Percentiles rank a stretch among this genome's conserved stretches.
Evolutionary conservation across 495 filamentous ascomycete species (phyloP).

Genomic region (Aspergillus incahuasiensis): DNA sequence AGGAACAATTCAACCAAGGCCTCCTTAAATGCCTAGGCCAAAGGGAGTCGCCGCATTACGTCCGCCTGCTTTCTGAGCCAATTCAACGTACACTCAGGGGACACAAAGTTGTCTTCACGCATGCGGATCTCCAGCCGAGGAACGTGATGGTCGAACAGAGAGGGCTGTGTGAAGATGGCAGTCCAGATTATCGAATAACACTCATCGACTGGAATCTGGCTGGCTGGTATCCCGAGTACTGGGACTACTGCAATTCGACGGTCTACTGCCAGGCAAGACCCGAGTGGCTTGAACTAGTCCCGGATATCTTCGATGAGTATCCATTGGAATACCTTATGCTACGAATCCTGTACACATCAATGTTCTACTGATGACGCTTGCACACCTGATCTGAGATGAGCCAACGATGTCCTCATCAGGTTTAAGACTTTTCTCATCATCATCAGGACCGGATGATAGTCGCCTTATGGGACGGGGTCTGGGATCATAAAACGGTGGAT

Average conservation of each 20-base stretch:
- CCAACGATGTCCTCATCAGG: no score
- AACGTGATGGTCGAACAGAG: constrained; percentile 26
- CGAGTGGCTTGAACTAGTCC: constrained; percentile 19
- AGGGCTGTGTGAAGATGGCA: constrained; percentile 15
- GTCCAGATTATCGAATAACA: constrained; percentile 22
- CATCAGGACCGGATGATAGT: no score
- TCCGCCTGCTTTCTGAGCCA: constrained; percentile 16
- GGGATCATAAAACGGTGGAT: no score
- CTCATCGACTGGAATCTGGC: constrained; percentile 48
- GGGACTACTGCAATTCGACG: constrained; percentile 41
- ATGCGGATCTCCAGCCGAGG: constrained; percentile 30
- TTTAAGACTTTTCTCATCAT: no score
- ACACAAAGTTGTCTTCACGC: constrained; percentile 24
- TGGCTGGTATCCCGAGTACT: constrained; percentile 46
- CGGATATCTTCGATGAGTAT: constrained; percentile 18
- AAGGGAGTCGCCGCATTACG: constrained; percentile 12
- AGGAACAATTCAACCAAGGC: constrained; percentile 10
- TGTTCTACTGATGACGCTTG: constrained; percentile 22
- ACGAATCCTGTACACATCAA: constrained; percentile 17
- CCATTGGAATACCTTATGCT: constrained; percentile 19
- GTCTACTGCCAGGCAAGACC: constrained; percentile 17
- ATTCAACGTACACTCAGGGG: constrained; percentile 17
- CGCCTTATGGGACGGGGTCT: no score
- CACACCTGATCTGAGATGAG: no score
- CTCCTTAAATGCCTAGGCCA: constrained; percentile 10